Base-by-base conservation (phyloP, 179 eudicot species). In the Gypsophila paniculata region DNA sequence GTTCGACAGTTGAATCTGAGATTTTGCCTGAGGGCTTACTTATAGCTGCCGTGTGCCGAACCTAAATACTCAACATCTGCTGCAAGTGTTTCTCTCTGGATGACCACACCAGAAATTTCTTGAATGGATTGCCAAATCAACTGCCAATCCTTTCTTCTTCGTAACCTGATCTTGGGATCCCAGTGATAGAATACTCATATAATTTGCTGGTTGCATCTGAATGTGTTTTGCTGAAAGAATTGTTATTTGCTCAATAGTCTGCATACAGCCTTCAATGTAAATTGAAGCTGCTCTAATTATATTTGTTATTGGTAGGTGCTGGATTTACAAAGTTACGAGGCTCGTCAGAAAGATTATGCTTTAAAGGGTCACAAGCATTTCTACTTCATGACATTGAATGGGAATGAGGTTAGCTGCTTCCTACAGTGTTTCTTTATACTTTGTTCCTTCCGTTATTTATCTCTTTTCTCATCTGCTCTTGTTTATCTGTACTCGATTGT, bases 331-430 rank as follows among this genome's bases (percentile, higher is more conserved):
- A 78, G 87, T 44, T 94, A 94, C 71, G 94, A 88, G 82, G 88
- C 90, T 61, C 90, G 99, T 6, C 97, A 91, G 74, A 88, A 76
- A 69, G 91, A 89, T 36, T 94, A 91, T 75, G 97, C 97, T 72
- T 77, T 82, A 48, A 78, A 82, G 76, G 96, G 97, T 59, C 94
- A 94, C 83, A 91, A 84, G 79, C 99, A 94, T 84, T 94, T 94
- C 82, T 94, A 94, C 82, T 94, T 94, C 85, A 94, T 94, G 99
- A 94, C 97, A 4, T 77, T 94, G 82, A 91, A 91, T 74, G 96
- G 94, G 74, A 86, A 91, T 64, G 99, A 94, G 99, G 99, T 94
- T 63, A 5, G 17, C 73, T 3, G 19, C 39, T 53, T 17, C 65
- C 64, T 69, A 34, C 55, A 17, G n/a, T 19, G 39, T 48, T 64